Evolutionary conservation across 2,329 filamentous ascomycete species (phyloP), one percentile per base, ranked within the genome.

Genomic region (Podosphaera aphanis): DNA sequence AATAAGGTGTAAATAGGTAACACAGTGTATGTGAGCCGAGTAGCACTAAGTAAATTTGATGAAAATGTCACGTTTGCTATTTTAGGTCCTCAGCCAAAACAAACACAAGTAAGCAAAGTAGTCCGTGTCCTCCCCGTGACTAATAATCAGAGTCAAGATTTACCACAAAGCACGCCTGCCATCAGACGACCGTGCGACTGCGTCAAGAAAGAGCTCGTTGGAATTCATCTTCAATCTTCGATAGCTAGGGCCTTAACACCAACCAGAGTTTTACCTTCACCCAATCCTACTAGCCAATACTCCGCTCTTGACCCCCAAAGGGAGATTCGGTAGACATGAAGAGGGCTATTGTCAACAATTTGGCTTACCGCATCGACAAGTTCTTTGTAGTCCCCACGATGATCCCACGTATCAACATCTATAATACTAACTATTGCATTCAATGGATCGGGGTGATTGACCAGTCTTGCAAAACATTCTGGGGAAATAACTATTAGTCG

Each of bases 171-270:
- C 16, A 16, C 8, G 23, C 23, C 23, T 25, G 23, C 23, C 23
- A 25, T 18, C 38, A 2, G 3, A 13, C 11, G 13, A n/a, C 37
- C 11, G 18, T 19, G 18, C 37, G 20, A 39, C 5, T 20, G 16
- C 16, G 3, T 11, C 16, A 39, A 7, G 37, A 13, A 19, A 13
- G n/a, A n/a, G 10, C 21, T 20, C 11, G 13, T 16, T 27, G 20
- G 1, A 16, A 15, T 42, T 29, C 7, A 25, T n/a, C 20, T 29
- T 42, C 38, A 80, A 55, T 70, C 75, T 68, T 93, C 85, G 50
- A 93, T 68, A 21, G 79, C 74, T 62, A 83, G 64, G 10, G 79
- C 82, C 68, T 83, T 88, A 47, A 79, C 68, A 13, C 86, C 86
- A 6, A 93, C 74, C 49, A 93, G 56, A 62, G 68, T 71, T 11